These are phyloP conservation scores for Cordyceps sp. DNA, from an alignment of 2,329 filamentous ascomycete species.

Conservation along the genomic window DNA sequence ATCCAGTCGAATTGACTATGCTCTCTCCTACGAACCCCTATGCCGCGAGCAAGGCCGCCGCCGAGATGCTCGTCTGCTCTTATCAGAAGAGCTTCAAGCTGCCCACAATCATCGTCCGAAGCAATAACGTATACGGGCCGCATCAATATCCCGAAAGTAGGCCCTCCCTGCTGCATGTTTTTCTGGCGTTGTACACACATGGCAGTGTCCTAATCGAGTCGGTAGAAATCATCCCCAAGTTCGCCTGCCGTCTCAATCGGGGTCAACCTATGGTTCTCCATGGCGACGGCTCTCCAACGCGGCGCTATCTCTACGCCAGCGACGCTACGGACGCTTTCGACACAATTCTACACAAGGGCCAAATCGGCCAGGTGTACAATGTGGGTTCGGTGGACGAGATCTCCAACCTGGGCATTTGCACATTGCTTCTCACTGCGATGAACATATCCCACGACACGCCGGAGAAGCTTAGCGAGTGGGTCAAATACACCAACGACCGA, in stretches of 20 bases:
- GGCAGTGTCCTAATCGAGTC: too few relatives aligned
- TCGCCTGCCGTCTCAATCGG: slow-evolving; percentile 56
- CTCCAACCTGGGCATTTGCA: slow-evolving; percentile 54
- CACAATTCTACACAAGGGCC: slow-evolving; percentile 65
- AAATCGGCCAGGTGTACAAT: slow-evolving; percentile 64
- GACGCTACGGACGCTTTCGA: slow-evolving; percentile 73
- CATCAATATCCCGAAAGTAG: slow-evolving; percentile 72
- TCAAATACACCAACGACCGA: slow-evolving; percentile 61
- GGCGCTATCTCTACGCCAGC: slow-evolving; percentile 61
- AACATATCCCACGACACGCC: slow-evolving; percentile 34
- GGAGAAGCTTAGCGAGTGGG: slow-evolving; percentile 42
- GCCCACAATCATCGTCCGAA: slow-evolving; percentile 62
- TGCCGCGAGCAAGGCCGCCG: slow-evolving; percentile 63
- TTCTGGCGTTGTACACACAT: slow-evolving; percentile 1
- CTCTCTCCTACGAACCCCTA: slow-evolving; percentile 71
- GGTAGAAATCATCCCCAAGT: slow-evolving; percentile 73
- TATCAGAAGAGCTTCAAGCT: slow-evolving; percentile 72
- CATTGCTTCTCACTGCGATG: slow-evolving; percentile 46
- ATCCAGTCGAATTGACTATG: slow-evolving; percentile 56
- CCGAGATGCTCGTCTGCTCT: slow-evolving; percentile 73
- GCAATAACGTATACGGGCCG: slow-evolving; percentile 75
- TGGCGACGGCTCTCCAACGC: slow-evolving; percentile 57
- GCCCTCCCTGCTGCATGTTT: slow-evolving; percentile 12
- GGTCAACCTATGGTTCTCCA: slow-evolving; percentile 54
- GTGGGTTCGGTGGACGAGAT: slow-evolving; percentile 65